These are phyloP conservation scores for Panicum miliaceum DNA, from an alignment of 176 grass and related monocot species.

Conservation along the genomic window DNA sequence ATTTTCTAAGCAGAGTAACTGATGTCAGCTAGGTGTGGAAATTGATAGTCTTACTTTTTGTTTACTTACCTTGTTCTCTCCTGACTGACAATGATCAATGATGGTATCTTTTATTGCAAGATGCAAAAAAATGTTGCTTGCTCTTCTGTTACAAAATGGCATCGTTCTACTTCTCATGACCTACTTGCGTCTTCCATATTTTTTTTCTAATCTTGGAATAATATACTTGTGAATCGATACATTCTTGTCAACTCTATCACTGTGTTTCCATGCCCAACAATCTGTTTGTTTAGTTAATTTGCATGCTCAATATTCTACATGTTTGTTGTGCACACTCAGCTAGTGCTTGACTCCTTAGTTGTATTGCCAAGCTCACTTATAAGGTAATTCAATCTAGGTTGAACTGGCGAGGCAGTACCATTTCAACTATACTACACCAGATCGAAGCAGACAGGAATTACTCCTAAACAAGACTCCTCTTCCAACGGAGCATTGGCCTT, in stretches of 20 bases:
- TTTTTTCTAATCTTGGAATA: not conserved
- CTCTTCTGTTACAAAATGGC: not conserved
- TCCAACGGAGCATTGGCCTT: slow-evolving; percentile 76
- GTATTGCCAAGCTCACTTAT: slow-evolving; percentile 12
- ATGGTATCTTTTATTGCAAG: not conserved
- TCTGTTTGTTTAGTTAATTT: slow-evolving; percentile 24
- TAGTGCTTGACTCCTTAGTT: not conserved
- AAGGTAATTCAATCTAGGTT: slow-evolving; percentile 60
- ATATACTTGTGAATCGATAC: not conserved
- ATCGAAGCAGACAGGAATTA: slow-evolving; percentile 75
- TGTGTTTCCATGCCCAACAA: slow-evolving; percentile 5
- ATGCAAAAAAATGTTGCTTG: not conserved
- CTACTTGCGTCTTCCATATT: slow-evolving; percentile 5
- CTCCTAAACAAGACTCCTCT: slow-evolving; percentile 76
- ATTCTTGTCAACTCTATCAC: not conserved
- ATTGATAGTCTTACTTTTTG: not conserved
- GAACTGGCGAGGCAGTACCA: slow-evolving; percentile 71
- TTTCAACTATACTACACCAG: slow-evolving; percentile 95
- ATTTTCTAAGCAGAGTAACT: slow-evolving; percentile 3
- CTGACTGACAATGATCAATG: not conserved
- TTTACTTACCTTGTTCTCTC: not conserved
- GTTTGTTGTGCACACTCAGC: not conserved
- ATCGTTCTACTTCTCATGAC: not conserved
- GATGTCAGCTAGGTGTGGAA: not conserved
- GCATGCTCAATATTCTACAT: not conserved